Evolutionary conservation across 768 basidiomycete species (phyloP), one percentile per base, ranked within the genome.

Genomic region (Xerocomellus intermedius): DNA sequence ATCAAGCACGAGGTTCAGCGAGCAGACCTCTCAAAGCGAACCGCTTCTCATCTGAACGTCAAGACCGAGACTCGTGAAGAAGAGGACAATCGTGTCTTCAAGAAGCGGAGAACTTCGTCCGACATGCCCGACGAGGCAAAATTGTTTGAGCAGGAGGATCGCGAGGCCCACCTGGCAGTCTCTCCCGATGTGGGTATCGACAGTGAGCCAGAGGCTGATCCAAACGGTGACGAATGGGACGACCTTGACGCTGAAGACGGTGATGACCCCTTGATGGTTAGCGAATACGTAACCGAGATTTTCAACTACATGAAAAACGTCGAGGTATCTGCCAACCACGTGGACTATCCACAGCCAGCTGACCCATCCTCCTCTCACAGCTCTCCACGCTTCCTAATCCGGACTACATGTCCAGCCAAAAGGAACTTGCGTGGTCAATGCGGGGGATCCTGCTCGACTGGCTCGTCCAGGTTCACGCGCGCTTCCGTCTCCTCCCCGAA

Each of bases 261-360:
- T 50, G 93, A 94, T 47, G 96, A 99, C 66, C 97, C 96, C 14
- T 78, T 92, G 56, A 98, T 98, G 95, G 95, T 97, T 60, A 89
- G 87, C 74, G 93, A 98, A 73, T 99, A 99, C 66, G 95, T 97
- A 48, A 78, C 78, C 24, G 97, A 98, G 55, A 94, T 98, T 57
- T 95, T 94, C 75, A 77, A 88, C 53, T 98, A 99, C 74, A 81
- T 98, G 75, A 90, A 87, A 68, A 74, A 82, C 57, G 77, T 86
- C 55, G 94, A 98, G 83, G 94, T 94, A 66, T 44, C 78, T 36
- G 13, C 30, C 46, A 38, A 21, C 26, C 22, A 36, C 17, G 3
- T 22, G 16, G 4, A 22, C 14, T 6, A 0, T n/a, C 6, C 6
- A 4, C 35, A 28, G 8, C 24, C 17, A 26, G 7, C 57, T 62